Evolutionary conservation across 768 basidiomycete genomes (phyloP).

Genomic region (Rhodosporidiobolus sp.): DNA sequence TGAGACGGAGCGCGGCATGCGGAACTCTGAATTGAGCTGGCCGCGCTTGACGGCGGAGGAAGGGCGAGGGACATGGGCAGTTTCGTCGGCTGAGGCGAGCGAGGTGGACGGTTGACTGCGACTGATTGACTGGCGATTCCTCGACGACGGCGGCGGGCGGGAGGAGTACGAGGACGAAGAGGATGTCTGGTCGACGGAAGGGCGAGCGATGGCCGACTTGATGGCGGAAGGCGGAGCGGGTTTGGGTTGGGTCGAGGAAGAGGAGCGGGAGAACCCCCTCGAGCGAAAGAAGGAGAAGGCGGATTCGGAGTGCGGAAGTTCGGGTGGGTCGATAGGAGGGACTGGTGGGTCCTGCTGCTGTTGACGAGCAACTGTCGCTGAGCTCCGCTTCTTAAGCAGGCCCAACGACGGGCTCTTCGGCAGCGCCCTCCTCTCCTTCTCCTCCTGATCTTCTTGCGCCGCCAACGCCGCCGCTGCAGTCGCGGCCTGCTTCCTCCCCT

Average conservation of each 20-base stretch:
- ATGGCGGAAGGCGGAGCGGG: background rate
- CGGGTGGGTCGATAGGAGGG: too few relatives aligned
- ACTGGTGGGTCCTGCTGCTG: background rate
- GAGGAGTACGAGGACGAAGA: background rate
- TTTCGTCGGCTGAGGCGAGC: too few relatives aligned
- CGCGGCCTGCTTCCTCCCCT: background rate
- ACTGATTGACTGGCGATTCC: background rate
- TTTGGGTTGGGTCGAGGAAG: too few relatives aligned
- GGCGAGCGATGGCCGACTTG: background rate
- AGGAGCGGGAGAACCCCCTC: conserved; percentile 15
- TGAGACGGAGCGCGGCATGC: conserved; percentile 22
- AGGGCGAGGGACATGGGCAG: background rate
- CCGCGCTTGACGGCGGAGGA: background rate
- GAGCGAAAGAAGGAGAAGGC: conserved; percentile 19
- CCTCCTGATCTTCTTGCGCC: background rate
- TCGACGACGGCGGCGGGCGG: background rate
- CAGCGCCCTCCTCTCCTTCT: background rate
- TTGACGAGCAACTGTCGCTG: background rate
- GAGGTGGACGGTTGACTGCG: background rate
- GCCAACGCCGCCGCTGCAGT: too few relatives aligned
- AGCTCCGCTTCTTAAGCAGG: conserved; percentile 7
- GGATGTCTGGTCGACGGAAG: background rate
- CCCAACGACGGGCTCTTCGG: conserved; percentile 15
- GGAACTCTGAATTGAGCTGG: conserved; percentile 22
- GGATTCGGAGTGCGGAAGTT: background rate